Evolutionary conservation across 2,329 filamentous ascomycete species (phyloP).

Genomic region (Neocucurbitaria cava): DNA sequence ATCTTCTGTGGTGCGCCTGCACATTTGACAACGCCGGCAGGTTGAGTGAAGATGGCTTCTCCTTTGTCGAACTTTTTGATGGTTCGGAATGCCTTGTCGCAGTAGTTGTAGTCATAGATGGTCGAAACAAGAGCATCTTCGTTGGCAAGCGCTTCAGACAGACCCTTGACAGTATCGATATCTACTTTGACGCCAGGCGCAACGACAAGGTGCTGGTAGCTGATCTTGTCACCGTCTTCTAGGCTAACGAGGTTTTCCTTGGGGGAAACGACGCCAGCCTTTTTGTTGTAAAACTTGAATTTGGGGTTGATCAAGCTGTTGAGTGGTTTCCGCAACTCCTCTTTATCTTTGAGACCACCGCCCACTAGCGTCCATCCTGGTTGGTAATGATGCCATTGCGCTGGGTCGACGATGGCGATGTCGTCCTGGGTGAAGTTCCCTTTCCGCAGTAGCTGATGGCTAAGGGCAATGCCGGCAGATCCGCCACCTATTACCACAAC

Average conservation of each 20-base stretch:
- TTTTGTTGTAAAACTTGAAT: slow-evolving; percentile 65
- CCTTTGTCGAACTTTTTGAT: slow-evolving; percentile 44
- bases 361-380: slow-evolving; percentile 74
- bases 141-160: slow-evolving; percentile 47
- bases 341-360: slow-evolving; percentile 68
- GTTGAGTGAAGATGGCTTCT: slow-evolving; percentile 49
- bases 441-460: slow-evolving; percentile 69
- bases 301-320: slow-evolving; percentile 63
- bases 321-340: slow-evolving; percentile 63
- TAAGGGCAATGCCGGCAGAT: slow-evolving; percentile 68
- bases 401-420: slow-evolving; percentile 70
- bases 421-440: slow-evolving; percentile 65
- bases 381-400: slow-evolving; percentile 71
- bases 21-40: slow-evolving; percentile 50
- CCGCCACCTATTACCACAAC: slow-evolving; percentile 73
- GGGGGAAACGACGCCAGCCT: slow-evolving; percentile 60
- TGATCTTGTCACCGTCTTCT: slow-evolving; percentile 61
- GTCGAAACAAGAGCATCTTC: slow-evolving; percentile 44
- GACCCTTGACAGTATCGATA: slow-evolving; percentile 36
- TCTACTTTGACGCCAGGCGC: slow-evolving; percentile 56
- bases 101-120: slow-evolving; percentile 49
- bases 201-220: slow-evolving; percentile 71
- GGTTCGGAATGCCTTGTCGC: slow-evolving; percentile 46
- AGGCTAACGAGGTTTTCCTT: slow-evolving; percentile 65
- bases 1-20: slow-evolving; percentile 51